Base-by-base conservation (phyloP, 2,329 filamentous ascomycete genomes). In the Aaosphaeria pasadenensis region DNA sequence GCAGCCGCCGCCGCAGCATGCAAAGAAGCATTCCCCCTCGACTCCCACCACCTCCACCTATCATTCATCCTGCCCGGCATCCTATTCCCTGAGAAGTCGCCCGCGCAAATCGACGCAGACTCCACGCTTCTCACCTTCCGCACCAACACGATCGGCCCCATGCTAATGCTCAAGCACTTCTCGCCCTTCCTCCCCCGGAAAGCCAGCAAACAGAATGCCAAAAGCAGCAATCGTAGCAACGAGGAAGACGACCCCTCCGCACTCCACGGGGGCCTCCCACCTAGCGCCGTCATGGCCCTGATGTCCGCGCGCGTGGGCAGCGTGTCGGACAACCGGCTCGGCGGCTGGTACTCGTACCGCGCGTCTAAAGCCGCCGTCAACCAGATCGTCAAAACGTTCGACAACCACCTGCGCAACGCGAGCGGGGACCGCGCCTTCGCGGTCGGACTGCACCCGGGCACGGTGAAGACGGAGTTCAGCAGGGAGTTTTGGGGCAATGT, bases 311-410 rank as follows among this genome's bases (percentile, higher is more conserved):
- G 89, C 39, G 87, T 95, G 0, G 89, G 89, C 7, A 86, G 81
- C 31, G 86, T 87, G 24, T 74, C 79, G 1, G 88, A 92, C 58
- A 92, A 95, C 60, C 64, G 71, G 2, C 74, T 85, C 0, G 89
- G 89, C 2, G 89, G 89, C 0, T 94, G 89, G 89, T 95, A 90
- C 67, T 84, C 79, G 47, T 94, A 94, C 68, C 84, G 89, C 11
- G 82, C 86, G 6, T 86, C 82, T 45, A 95, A 94, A 69, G 82
- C 88, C 0, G 88, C 79, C 2, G 83, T 92, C 4, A 89, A 85
- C 54, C 85, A 85, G 60, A 49, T 90, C 9, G 82, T 82, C 6
- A 88, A 85, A 70, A 86, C 81, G 5, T 84, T 90, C 52, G 89
- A 94, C 64, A 77, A 87, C 30, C 80, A 84, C 61, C 70, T 94